Percentiles rank a stretch among this genome's conserved stretches.
Evolutionary conservation across 2,329 filamentous ascomycete species (phyloP).

Genomic region (Nothopassalora personata): DNA sequence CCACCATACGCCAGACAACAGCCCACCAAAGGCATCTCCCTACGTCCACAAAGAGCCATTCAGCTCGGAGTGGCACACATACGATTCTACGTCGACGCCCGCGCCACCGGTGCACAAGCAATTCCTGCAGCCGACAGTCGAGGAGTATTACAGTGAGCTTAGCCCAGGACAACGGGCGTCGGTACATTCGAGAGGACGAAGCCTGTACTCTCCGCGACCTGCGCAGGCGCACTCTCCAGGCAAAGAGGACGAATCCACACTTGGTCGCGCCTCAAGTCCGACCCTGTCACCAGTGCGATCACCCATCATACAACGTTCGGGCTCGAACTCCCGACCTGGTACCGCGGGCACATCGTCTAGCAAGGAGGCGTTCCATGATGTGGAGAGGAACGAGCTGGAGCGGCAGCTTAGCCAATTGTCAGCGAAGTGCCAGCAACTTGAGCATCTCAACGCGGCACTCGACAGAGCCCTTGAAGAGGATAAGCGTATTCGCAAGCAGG

Average conservation of each 20-base stretch:
- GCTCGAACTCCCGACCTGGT: not conserved
- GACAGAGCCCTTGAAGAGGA: conserved; percentile 26
- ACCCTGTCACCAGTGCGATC: conserved; percentile 28
- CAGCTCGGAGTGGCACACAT: conserved; percentile 30
- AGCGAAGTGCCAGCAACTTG: conserved; percentile 24
- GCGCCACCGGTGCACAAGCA: conserved; percentile 24
- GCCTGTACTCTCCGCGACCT: not conserved
- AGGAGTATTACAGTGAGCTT: conserved; percentile 33
- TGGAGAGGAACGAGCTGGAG: conserved; percentile 18
- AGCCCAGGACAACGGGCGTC: conserved; percentile 23
- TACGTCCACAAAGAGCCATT: conserved; percentile 16
- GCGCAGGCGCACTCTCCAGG: not conserved
- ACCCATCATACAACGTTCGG: conserved; percentile 19
- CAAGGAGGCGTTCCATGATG: conserved; percentile 8
- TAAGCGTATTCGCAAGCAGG: conserved; percentile 19
- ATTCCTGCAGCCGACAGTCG: conserved; percentile 32
- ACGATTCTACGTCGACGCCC: conserved; percentile 25
- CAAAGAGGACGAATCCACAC: conserved; percentile 17
- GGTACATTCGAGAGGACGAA: conserved; percentile 10
- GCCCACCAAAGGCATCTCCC: conserved; percentile 23
- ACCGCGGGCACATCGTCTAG: not conserved
- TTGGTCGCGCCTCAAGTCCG: conserved; percentile 27
- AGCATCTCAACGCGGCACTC: conserved; percentile 24
- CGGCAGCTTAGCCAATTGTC: conserved; percentile 22
- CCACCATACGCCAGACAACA: conserved; percentile 27